Conservation (phyloP, 257 asterid species). For the Solanum pinnatisectum region DNA sequence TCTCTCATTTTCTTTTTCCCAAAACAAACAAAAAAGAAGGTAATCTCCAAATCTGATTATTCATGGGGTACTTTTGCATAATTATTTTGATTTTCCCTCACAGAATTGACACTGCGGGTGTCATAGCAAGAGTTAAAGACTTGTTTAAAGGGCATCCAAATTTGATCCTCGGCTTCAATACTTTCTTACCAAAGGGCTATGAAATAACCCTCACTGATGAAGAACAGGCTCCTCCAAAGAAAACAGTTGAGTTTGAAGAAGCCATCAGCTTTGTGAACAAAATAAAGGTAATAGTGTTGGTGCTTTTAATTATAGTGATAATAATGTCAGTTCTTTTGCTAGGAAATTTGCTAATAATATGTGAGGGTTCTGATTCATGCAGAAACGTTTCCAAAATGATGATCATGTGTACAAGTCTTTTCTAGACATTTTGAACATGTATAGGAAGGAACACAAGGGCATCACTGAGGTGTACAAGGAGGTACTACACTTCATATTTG, state of each 20-base stretch:
- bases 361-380: conserved; percentile 8
- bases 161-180: conserved; percentile 60
- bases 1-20: not conserved
- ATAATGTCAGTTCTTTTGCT: conserved; percentile 1
- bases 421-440: conserved; percentile 63
- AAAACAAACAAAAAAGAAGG: not conserved
- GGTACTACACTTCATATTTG: conserved; percentile 17
- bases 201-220: conserved; percentile 58
- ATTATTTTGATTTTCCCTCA: conserved; percentile 4
- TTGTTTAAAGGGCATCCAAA: conserved; percentile 61
- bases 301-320: not conserved
- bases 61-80: not conserved
- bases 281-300: conserved; percentile 39
- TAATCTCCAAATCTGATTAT: not conserved
- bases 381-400: conserved; percentile 61
- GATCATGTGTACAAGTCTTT: conserved; percentile 62
- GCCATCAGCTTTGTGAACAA: conserved; percentile 66
- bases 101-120: conserved; percentile 56
- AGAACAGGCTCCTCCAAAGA: conserved; percentile 52
- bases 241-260: conserved; percentile 67
- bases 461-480: conserved; percentile 57
- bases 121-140: conserved; percentile 55
- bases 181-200: conserved; percentile 69
- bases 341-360: not conserved
- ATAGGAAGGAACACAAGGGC: conserved; percentile 60